phyloP scores from a whole-genome alignment of 495 filamentous ascomycete species.

The Daldinia caldariorum region DNA sequence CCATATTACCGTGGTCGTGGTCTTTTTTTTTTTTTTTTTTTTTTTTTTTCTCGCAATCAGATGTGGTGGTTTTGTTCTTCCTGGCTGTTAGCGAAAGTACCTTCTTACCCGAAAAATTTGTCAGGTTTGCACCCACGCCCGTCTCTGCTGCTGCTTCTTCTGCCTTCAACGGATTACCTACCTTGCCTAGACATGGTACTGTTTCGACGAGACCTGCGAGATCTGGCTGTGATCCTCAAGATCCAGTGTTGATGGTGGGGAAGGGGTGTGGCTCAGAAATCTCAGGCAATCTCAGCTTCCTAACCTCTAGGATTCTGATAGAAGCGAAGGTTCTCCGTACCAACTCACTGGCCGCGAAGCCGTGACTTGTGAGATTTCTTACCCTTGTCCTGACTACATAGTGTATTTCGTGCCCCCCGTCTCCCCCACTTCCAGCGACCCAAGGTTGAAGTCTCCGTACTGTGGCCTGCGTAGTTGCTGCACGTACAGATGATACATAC shows the following conservation, averaged over 20 bases:
- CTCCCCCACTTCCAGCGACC: constrained; percentile 42
- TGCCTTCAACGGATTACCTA: no score
- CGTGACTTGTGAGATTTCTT: constrained; percentile 42
- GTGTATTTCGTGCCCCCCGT: constrained; percentile 34
- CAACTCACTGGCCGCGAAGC: constrained; percentile 43
- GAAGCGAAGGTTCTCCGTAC: constrained; percentile 36
- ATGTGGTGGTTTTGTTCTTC: constrained; percentile 8
- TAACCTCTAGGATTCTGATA: constrained; percentile 34
- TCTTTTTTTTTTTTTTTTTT: constrained; percentile 30
- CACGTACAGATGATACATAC: constrained; percentile 13
- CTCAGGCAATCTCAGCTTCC: constrained; percentile 26
- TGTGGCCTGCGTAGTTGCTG: constrained; percentile 8
- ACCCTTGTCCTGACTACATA: constrained; percentile 38
- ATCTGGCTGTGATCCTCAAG: constrained; percentile 17
- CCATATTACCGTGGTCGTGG: constrained; percentile 35
- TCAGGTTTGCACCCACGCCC: constrained; percentile 17
- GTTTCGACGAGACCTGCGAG: background rate
- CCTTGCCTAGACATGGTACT: constrained; percentile 8
- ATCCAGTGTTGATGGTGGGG: constrained; percentile 19
- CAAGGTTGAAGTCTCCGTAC: constrained; percentile 44
- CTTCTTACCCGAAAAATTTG: constrained; percentile 1
- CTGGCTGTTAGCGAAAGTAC: background rate
- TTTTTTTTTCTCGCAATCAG: constrained; percentile 29
- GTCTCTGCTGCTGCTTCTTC: background rate
- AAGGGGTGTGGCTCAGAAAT: constrained; percentile 28